A percentile compares a stretch with the other conserved stretches of the same genome.
These are phyloP conservation scores for Sphagnum magellanicum DNA, from an alignment of 228 moss, liverwort and hornwort genomes.

Conservation along the genomic window DNA sequence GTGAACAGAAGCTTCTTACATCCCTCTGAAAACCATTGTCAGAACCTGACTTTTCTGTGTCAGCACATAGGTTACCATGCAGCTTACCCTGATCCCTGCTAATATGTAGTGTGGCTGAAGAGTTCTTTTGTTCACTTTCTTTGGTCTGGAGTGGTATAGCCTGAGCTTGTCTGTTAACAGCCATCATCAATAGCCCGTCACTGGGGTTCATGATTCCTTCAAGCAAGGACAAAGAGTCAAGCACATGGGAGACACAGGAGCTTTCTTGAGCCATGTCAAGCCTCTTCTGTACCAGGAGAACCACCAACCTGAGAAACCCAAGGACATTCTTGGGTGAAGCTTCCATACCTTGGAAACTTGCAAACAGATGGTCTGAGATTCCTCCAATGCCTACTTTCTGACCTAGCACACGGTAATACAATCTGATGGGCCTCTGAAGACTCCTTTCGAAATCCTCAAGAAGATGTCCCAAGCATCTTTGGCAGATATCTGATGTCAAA, in stretches of 20 bases:
- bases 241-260: conserved; percentile 2
- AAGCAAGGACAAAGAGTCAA: conserved; percentile 28
- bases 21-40: neutral
- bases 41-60: neutral
- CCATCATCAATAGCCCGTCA: conserved; percentile 26
- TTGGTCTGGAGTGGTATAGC: neutral
- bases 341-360: conserved; percentile 10
- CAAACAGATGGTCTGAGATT: neutral
- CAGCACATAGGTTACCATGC: neutral
- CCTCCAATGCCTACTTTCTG: conserved; percentile 11
- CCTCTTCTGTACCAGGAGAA: conserved; percentile 42
- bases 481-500: conserved; percentile 56
- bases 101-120: no score
- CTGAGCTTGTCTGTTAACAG: conserved; percentile 9
- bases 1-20: neutral
- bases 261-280: conserved; percentile 14
- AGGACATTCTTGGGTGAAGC: conserved; percentile 19
- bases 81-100: neutral
- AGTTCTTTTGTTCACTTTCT: neutral
- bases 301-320: conserved; percentile 26
- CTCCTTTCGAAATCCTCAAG: conserved; percentile 29
- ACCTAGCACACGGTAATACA: conserved; percentile 25
- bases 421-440: conserved; percentile 37
- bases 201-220: conserved; percentile 38
- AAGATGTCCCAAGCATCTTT: conserved; percentile 33